These are phyloP conservation scores for Ophiocordyceps camponoti-leonardi DNA, from an alignment of 2,329 filamentous ascomycete species.

Conservation along the genomic window DNA sequence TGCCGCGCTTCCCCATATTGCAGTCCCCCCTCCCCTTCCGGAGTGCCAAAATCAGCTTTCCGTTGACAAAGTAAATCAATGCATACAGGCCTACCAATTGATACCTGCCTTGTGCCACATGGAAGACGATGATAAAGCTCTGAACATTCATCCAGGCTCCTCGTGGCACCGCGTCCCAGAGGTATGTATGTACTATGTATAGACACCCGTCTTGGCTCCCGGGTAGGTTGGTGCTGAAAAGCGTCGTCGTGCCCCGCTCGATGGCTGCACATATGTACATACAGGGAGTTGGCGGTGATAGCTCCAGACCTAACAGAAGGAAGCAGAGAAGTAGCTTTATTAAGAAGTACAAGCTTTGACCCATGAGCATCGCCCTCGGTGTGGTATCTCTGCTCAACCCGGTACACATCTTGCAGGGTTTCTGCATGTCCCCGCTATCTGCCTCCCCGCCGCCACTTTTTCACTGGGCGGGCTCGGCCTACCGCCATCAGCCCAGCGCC, in stretches of 20 bases:
- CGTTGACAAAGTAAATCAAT: not conserved
- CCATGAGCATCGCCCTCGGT: too few species aligned
- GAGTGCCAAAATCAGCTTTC: constrained; percentile 1
- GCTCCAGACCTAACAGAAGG: too few species aligned
- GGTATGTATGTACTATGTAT: too few species aligned
- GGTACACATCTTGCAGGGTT: too few species aligned
- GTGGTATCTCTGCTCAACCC: too few species aligned
- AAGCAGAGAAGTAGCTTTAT: too few species aligned
- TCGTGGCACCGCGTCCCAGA: too few species aligned
- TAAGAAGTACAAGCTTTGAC: too few species aligned
- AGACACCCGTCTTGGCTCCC: too few species aligned
- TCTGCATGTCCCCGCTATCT: not conserved
- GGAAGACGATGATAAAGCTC: not conserved
- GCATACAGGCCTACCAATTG: not conserved
- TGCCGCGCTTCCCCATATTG: not conserved
- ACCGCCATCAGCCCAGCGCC: not conserved
- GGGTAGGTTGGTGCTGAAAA: not conserved
- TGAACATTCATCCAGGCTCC: not conserved
- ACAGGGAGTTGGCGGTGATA: not conserved
- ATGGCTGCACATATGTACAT: too few species aligned
- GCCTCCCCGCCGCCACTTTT: not conserved
- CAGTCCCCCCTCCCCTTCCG: not conserved
- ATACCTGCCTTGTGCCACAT: not conserved
- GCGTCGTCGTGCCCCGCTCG: not conserved
- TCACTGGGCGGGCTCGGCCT: not conserved